Conservation (phyloP, 148 eudicot species). For the Arctostaphylos glauca region DNA sequence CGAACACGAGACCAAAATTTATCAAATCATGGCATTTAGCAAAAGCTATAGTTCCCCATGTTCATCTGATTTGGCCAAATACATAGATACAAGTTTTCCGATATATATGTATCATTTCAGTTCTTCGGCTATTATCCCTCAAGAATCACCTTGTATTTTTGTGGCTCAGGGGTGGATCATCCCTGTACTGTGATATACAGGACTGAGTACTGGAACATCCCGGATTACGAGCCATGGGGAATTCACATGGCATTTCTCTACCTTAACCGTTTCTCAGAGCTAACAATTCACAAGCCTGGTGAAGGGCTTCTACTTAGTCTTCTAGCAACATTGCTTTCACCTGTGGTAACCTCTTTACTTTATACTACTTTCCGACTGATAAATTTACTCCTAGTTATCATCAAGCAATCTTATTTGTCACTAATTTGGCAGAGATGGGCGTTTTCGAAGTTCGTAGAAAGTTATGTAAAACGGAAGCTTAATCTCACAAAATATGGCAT, state of each 20-base stretch:
- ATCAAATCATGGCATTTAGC: neutral
- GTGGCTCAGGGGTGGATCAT: slow-evolving; percentile 37
- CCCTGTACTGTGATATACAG: slow-evolving; percentile 61
- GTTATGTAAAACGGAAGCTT: slow-evolving; percentile 40
- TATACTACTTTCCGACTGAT: neutral
- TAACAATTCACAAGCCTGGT: slow-evolving; percentile 68
- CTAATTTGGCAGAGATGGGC: slow-evolving; percentile 49
- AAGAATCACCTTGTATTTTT: neutral
- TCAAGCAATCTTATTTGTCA: slow-evolving; percentile 9
- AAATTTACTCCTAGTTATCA: neutral
- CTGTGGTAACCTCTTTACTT: slow-evolving; percentile 40
- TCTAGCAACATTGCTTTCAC: slow-evolving; percentile 57
- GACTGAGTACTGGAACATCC: slow-evolving; percentile 58
- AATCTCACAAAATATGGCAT: slow-evolving; percentile 38
- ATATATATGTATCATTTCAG: too few relatives aligned
- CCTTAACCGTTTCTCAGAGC: slow-evolving; percentile 59
- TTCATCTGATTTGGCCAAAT: too few relatives aligned
- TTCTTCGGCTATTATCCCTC: neutral
- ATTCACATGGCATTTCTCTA: slow-evolving; percentile 38
- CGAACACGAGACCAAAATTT: neutral
- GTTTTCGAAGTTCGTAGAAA: slow-evolving; percentile 57
- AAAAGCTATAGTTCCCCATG: too few relatives aligned
- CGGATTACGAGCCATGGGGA: slow-evolving; percentile 54
- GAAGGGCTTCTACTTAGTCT: slow-evolving; percentile 44
- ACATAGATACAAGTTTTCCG: too few relatives aligned